Evolutionary conservation across 805 yeast genomes (phyloP).

Genomic region (Saturnispora sekii): DNA sequence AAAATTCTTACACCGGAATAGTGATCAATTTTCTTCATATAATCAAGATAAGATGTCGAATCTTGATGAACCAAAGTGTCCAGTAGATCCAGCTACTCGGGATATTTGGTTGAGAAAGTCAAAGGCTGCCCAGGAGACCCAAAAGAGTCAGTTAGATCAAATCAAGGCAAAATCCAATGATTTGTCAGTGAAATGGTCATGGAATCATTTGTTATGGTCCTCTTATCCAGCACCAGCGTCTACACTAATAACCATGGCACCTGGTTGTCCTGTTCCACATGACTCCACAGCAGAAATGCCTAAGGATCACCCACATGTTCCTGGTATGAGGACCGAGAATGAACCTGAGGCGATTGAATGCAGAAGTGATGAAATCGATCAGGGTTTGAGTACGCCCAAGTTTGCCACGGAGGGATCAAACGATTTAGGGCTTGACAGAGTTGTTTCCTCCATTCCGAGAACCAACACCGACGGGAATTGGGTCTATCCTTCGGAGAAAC

Average conservation of each 20-base stretch:
- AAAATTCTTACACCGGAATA: not conserved
- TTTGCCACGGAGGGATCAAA: slow-evolving; percentile 25
- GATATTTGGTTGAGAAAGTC: slow-evolving; percentile 44
- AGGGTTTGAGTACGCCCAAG: slow-evolving; percentile 17
- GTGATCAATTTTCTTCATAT: not conserved
- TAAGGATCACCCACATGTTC: slow-evolving; percentile 17
- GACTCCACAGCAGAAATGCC: slow-evolving; percentile 12
- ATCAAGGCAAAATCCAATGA: not conserved
- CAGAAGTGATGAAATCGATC: slow-evolving; percentile 36
- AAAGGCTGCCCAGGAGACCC: slow-evolving; percentile 14
- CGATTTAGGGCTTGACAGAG: slow-evolving; percentile 61
- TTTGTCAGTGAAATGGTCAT: slow-evolving; percentile 8
- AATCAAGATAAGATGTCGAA: slow-evolving; percentile 6
- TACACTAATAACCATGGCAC: not conserved
- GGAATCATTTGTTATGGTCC: slow-evolving; percentile 19
- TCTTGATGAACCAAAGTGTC: slow-evolving; percentile 37
- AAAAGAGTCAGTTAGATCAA: slow-evolving; percentile 1
- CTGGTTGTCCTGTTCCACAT: slow-evolving; percentile 10
- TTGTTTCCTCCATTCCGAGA: slow-evolving; percentile 74
- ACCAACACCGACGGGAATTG: slow-evolving; percentile 63
- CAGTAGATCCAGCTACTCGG: slow-evolving; percentile 58
- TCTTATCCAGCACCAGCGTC: not conserved
- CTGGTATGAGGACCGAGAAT: slow-evolving; percentile 5
- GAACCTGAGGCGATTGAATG: slow-evolving; percentile 35
- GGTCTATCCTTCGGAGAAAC: slow-evolving; percentile 94